These are phyloP conservation scores for Glycine tomentella DNA, from an alignment of 306 rosid genomes.

Conservation along the genomic window DNA sequence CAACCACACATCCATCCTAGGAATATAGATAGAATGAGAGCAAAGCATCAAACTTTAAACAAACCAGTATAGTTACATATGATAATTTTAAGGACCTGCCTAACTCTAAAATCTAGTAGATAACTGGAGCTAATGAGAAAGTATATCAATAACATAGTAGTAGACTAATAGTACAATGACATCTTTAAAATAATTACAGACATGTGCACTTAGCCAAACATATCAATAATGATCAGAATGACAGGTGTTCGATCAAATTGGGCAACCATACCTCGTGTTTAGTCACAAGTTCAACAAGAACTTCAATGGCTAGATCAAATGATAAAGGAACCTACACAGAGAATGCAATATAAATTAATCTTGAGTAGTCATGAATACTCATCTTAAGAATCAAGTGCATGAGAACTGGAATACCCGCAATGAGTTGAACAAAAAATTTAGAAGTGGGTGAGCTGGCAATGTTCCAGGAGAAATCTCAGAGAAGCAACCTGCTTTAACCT, in stretches of 20 bases:
- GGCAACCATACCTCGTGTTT: constrained; percentile 83
- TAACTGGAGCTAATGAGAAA: constrained; percentile 22
- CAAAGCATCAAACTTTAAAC: background rate
- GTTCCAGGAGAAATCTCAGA: constrained; percentile 83
- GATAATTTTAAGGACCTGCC: constrained; percentile 20
- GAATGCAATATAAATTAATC: constrained; percentile 44
- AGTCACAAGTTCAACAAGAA: constrained; percentile 88
- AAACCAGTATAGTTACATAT: background rate
- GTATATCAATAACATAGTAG: constrained; percentile 27
- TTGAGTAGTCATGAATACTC: constrained; percentile 17
- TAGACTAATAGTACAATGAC: constrained; percentile 9
- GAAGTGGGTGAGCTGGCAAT: constrained; percentile 85
- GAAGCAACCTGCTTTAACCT: constrained; percentile 98
- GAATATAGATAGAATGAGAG: constrained; percentile 21
- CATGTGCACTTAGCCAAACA: constrained; percentile 31
- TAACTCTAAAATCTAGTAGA: constrained; percentile 26
- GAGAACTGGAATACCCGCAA: constrained; percentile 68
- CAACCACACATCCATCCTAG: constrained; percentile 19
- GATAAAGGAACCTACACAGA: constrained; percentile 70
- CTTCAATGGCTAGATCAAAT: constrained; percentile 94
- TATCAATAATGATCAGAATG: constrained; percentile 7
- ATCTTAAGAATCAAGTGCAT: constrained; percentile 36
- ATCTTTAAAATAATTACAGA: constrained; percentile 22
- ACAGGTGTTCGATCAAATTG: constrained; percentile 37
- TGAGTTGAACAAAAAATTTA: constrained; percentile 82